Evolutionary conservation across 106 monocot genomes (phyloP), one percentile per base, ranked within the genome.

Genomic region (Gastrodia elata): DNA sequence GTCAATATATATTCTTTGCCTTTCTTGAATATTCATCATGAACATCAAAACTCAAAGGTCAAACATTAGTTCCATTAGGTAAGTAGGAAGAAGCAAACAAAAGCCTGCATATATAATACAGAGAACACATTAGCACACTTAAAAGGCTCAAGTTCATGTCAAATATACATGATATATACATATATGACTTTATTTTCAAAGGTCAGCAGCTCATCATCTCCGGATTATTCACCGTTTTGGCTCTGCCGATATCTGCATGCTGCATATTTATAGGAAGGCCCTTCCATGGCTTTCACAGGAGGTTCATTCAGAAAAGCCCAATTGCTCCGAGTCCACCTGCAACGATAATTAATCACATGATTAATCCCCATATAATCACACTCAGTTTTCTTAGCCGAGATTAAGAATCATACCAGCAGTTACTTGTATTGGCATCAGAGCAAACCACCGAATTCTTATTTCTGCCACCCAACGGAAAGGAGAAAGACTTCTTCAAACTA

Each of bases 281-380:
- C 84, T 22, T 84, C 84, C 48, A 44, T 78, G 71, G 77, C 71
- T 58, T n/a, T 75, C 16, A 75, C 77, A 20, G 84, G 80, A 30
- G 77, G 77, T 32, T 81, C 81, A 75, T 84, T 84, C 64, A 84
- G 77, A 74, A 84, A 84, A 65, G 84, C 84, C 80, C 61, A 77
- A 9, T 67, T 77, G 77, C 77, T 80, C 18, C 77, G 77, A 5
- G 80, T 84, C 84, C 73, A 80, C 80, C 84, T 77, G 70, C 71
- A 77, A 33, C 1, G 10, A 33, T 27, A 33, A 8, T 56, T 56
- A 56, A 43, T 43, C 13, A 7, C 43, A 43, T 43, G 43, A 43
- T 7, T 7, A 43, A 43, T 16, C 13, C 0, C 9, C 18, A 0
- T 2, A 46, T 3, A 46, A 10, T 46, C 22, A 58, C 26, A 4